Percentiles rank a stretch among this genome's conserved stretches.
Conservation (phyloP, 2,329 filamentous ascomycete species). For the Cytospora piceicola region DNA sequence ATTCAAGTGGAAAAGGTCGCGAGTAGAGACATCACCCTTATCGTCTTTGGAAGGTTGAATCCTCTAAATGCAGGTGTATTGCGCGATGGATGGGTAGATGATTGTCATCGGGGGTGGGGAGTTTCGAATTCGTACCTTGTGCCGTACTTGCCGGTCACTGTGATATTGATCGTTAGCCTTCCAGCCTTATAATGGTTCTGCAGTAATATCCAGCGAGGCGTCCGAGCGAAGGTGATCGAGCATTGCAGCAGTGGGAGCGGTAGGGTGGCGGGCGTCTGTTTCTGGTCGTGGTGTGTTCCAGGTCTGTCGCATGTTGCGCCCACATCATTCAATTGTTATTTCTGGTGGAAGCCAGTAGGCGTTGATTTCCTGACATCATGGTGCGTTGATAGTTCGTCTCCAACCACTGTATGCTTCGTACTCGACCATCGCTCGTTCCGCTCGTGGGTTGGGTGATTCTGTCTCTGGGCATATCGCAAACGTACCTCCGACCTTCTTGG, state of each 20-base stretch:
- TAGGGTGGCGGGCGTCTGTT: not conserved
- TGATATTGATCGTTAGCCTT: slow-evolving; percentile 51
- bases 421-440: slow-evolving; percentile 27
- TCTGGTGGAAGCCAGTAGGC: not conserved
- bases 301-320: not conserved
- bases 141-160: slow-evolving; percentile 98
- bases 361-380: not conserved
- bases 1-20: too few species aligned
- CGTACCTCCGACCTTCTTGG: slow-evolving; percentile 71
- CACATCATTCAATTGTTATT: slow-evolving; percentile 16
- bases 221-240: slow-evolving; percentile 5
- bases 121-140: slow-evolving; percentile 71
- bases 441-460: slow-evolving; percentile 12
- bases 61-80: not conserved
- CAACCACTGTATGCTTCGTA: slow-evolving; percentile 16
- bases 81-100: slow-evolving; percentile 3
- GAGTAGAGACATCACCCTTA: not conserved
- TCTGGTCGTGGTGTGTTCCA: not conserved
- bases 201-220: not conserved
- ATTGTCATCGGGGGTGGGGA: slow-evolving; percentile 26
- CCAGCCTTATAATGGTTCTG: not conserved
- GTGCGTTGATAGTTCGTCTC: not conserved
- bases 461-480: slow-evolving; percentile 23
- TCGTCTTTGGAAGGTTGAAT: not conserved
- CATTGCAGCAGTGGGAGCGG: slow-evolving; percentile 8